phyloP scores from a whole-genome alignment of 257 asterid species.

The Jacaranda mimosifolia region DNA sequence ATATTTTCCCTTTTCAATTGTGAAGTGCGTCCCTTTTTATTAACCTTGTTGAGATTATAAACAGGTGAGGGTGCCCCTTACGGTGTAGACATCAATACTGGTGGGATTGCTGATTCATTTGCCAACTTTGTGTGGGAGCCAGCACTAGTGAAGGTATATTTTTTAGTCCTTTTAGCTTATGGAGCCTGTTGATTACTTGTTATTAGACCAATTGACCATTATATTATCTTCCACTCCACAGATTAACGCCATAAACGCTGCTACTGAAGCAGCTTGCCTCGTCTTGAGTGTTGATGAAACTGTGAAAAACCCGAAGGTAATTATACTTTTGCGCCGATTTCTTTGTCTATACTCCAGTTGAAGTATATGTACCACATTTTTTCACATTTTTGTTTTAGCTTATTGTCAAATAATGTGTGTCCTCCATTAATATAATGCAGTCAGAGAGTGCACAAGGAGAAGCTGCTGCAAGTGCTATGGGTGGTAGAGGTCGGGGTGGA shows the following conservation, averaged over 20 bases:
- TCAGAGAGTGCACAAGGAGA: conserved; percentile 99
- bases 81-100: conserved; percentile 62
- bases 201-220: neutral
- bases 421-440: conserved; percentile 42
- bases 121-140: conserved; percentile 91
- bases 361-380: neutral
- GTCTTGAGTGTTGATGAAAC: conserved; percentile 90
- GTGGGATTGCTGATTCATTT: conserved; percentile 76
- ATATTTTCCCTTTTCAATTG: neutral
- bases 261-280: conserved; percentile 93
- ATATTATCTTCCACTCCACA: conserved; percentile 32
- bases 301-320: conserved; percentile 89
- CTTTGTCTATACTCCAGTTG: neutral
- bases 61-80: conserved; percentile 59
- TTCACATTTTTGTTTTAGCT: too few relatives aligned
- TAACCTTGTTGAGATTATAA: conserved; percentile 16
- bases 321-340: neutral
- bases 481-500: conserved; percentile 83
- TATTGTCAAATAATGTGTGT: neutral
- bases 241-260: conserved; percentile 93
- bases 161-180: neutral
- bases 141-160: conserved; percentile 74
- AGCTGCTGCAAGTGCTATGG: conserved; percentile 89
- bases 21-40: neutral
- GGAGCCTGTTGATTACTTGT: neutral